Evolutionary conservation across 129 eudicot species (phyloP), one percentile per base, ranked within the genome.

Genomic region (Helianthus tuberosus): DNA sequence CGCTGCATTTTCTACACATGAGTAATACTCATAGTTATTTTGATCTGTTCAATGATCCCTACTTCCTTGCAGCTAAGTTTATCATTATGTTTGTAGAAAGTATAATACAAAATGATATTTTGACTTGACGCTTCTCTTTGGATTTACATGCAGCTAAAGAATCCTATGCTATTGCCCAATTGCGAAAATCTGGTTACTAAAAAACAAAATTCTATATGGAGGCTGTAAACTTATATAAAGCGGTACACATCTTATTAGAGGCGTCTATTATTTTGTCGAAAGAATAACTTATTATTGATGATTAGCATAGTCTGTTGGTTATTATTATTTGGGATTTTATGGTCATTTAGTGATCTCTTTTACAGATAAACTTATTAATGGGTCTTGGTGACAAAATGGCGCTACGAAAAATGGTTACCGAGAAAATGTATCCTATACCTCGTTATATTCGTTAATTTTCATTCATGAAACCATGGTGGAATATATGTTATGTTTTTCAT

Each of bases 351-450:
- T 46, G 10, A 61, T 66, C 38, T 76, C 13, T 38, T 74, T 29
- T 16, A 57, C 91, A 94, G 97, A 94, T 94, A 81, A 90, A 86
- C 84, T 72, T 78, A 44, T 86, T 72, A 29, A 76, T 94, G 76
- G 96, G 96, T 17, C 83, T 77, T 69, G 97, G 98, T 68, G 89
- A 88, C 81, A 94, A 88, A n/a, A n/a, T n/a, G n/a, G n/a, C n/a
- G n/a, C n/a, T n/a, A n/a, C n/a, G n/a, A n/a, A n/a, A n/a, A n/a
- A 84, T 73, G 70, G 98, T 90, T 69, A 94, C 98, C 5, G 98
- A 94, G 74, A 73, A 87, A 48, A 90, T 88, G 98, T 90, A 81
- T 72, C 90, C 98, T n/a, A 97, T 94, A 94, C 48, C 97, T 81
- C 58, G 46, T 73, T 64, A 38, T 77, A 75, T 69, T 44, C 6